A percentile compares a stretch with the other conserved stretches of the same genome.
These are phyloP conservation scores for Tetraselmis striata DNA, from an alignment of 139 green algal genomes.

Conservation along the genomic window DNA sequence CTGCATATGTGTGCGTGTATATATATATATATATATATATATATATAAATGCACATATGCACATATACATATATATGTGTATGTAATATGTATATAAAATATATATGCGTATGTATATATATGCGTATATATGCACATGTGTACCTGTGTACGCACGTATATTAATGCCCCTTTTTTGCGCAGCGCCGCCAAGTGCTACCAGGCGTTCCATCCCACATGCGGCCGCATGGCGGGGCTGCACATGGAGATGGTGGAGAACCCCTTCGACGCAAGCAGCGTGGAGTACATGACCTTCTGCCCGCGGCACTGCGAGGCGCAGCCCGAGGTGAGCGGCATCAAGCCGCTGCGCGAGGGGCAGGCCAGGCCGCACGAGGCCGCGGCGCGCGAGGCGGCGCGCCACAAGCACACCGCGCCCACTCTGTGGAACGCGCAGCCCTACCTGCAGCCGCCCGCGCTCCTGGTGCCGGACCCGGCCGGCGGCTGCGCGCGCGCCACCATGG, in stretches of 20 bases:
- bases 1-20: too few species aligned
- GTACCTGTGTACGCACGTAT: too few species aligned
- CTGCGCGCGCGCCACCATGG: slow-evolving; percentile 38
- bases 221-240: slow-evolving; percentile 68
- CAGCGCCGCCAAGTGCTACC: slow-evolving; percentile 56
- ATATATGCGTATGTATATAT: too few species aligned
- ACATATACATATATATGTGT: too few species aligned
- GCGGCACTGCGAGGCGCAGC: slow-evolving; percentile 57
- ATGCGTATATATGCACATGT: too few species aligned
- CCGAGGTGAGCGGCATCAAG: slow-evolving; percentile 28
- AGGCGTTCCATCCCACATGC: slow-evolving; percentile 84
- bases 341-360: slow-evolving; percentile 8
- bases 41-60: too few species aligned
- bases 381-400: slow-evolving; percentile 7
- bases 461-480: slow-evolving; percentile 42
- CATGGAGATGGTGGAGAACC: slow-evolving; percentile 73
- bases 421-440: slow-evolving; percentile 72
- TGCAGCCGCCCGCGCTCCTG: slow-evolving; percentile 32
- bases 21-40: too few species aligned
- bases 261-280: slow-evolving; percentile 32
- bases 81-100: too few species aligned
- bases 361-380: slow-evolving; percentile 1
- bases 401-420: slow-evolving; percentile 22
- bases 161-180: too few species aligned
- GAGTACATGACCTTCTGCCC: slow-evolving; percentile 63